Percentiles rank a stretch among this genome's conserved stretches.
Evolutionary conservation across 768 basidiomycete genomes (phyloP).

Genomic region (Agrocybe praecox): DNA sequence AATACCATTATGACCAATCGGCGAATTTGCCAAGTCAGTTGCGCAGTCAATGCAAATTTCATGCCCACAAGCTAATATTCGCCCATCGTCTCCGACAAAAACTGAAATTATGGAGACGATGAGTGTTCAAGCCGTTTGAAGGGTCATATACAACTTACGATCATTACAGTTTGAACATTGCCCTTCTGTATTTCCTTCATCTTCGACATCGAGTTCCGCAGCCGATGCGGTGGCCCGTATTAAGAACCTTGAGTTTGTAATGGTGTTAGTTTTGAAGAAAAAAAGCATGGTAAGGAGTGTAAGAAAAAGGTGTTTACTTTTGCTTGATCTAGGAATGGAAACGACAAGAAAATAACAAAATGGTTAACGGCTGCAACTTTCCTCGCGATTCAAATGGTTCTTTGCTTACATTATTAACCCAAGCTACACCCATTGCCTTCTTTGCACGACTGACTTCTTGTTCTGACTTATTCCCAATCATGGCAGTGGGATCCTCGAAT

Average conservation of each 20-base stretch:
- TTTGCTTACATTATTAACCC: conserved; percentile 43
- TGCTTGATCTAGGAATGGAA: conserved; percentile 33
- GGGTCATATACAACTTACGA: conserved; percentile 32
- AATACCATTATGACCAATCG: conserved; percentile 57
- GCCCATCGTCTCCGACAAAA: conserved; percentile 51
- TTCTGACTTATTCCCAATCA: conserved; percentile 49
- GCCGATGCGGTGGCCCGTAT: conserved; percentile 47
- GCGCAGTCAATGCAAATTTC: conserved; percentile 67
- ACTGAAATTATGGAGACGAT: conserved; percentile 22
- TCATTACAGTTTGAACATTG: conserved; percentile 72
- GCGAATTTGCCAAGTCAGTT: conserved; percentile 51
- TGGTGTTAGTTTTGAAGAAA: neutral
- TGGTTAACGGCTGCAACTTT: neutral
- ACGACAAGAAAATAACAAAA: neutral
- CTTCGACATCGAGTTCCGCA: conserved; percentile 48
- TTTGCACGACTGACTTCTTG: conserved; percentile 61
- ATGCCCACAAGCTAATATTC: conserved; percentile 68
- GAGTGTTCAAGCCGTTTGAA: neutral
- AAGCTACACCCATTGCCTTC: conserved; percentile 44
- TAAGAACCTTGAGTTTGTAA: conserved; percentile 32
- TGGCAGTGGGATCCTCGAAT: conserved; percentile 51
- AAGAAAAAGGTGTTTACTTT: conserved; percentile 18
- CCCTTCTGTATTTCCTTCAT: conserved; percentile 39
- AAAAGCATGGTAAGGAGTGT: neutral
- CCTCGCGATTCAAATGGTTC: no score